These are phyloP conservation scores for Saccharomyces jurei DNA, from an alignment of 805 yeast genomes.

Conservation along the genomic window DNA sequence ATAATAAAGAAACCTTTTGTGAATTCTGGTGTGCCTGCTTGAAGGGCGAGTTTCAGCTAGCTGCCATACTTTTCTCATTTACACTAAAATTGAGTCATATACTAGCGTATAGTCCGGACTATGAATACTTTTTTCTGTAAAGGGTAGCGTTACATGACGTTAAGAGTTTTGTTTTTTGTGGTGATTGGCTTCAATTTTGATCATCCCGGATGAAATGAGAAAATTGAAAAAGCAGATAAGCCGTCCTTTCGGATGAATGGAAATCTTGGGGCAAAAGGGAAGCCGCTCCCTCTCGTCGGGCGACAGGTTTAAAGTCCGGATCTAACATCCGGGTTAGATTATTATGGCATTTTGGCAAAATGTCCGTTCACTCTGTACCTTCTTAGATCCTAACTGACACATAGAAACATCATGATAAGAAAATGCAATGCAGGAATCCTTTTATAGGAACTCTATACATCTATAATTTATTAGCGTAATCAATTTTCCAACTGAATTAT, in stretches of 20 bases:
- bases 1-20: not conserved
- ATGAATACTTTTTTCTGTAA: not conserved
- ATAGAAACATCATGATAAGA: too few relatives aligned
- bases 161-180: not conserved
- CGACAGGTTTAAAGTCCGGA: not conserved
- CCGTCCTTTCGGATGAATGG: constrained; percentile 1
- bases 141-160: not conserved
- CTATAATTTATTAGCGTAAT: too few relatives aligned
- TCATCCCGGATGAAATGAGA: not conserved
- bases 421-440: too few relatives aligned
- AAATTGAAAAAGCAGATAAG: not conserved
- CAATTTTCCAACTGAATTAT: too few relatives aligned
- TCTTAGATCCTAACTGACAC: too few relatives aligned
- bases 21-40: not conserved
- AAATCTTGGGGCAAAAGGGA: not conserved
- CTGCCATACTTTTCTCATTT: not conserved
- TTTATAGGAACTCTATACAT: too few relatives aligned
- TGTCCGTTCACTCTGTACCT: too few relatives aligned
- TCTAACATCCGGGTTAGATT: not conserved
- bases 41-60: not conserved
- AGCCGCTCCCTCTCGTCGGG: not conserved
- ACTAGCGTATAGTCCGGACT: not conserved
- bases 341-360: too few relatives aligned
- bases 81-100: not conserved
- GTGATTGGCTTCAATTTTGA: not conserved